These are phyloP conservation scores for Erodium maritimum DNA, from an alignment of 345 rosid genomes.

Conservation along the genomic window DNA sequence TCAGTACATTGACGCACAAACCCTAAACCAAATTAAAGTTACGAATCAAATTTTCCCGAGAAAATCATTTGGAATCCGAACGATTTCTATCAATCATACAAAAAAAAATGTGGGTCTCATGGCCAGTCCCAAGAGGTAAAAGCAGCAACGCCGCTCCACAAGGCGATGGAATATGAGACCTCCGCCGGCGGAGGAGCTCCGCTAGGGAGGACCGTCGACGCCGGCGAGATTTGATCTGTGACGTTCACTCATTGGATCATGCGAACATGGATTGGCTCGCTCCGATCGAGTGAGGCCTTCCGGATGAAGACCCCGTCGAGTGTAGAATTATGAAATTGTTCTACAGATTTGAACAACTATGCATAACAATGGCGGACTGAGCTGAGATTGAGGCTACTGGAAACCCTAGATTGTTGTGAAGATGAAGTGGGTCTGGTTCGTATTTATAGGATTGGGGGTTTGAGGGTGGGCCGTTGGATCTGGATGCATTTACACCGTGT, in stretches of 20 bases:
- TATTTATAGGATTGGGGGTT: too few species aligned
- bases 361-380: too few species aligned
- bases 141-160: slow-evolving; percentile 42
- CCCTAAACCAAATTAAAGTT: background rate
- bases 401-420: too few species aligned
- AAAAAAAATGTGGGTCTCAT: slow-evolving; percentile 21
- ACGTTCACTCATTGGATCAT: slow-evolving; percentile 20
- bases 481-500: too few species aligned
- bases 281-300: slow-evolving; percentile 13
- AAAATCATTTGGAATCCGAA: slow-evolving; percentile 58
- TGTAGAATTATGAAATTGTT: too few species aligned
- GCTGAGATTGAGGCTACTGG: too few species aligned
- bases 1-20: slow-evolving; percentile 31
- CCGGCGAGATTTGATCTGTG: slow-evolving; percentile 15
- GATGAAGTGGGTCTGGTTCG: too few species aligned
- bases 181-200: slow-evolving; percentile 12
- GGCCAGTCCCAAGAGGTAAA: slow-evolving; percentile 39
- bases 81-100: slow-evolving; percentile 37
- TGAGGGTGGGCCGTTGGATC: too few species aligned
- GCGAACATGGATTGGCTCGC: slow-evolving; percentile 13
- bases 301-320: slow-evolving; percentile 12
- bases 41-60: background rate
- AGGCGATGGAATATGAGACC: slow-evolving; percentile 58
- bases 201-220: slow-evolving; percentile 13
- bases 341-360: too few species aligned